phyloP scores from a whole-genome alignment of 768 basidiomycete species.

The Porpolomopsis calyptriformis region DNA sequence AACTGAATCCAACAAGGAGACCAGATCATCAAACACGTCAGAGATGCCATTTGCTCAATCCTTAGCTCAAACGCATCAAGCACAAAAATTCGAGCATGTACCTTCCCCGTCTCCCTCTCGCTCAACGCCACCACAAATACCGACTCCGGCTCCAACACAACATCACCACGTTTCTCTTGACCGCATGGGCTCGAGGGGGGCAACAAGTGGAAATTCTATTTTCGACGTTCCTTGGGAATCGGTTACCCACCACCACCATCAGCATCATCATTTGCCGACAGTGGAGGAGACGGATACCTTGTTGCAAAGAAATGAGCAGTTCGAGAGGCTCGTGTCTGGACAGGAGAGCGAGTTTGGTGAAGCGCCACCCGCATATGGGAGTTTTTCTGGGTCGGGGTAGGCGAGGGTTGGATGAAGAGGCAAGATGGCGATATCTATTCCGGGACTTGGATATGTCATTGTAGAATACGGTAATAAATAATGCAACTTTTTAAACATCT shows the following conservation, averaged over 20 bases:
- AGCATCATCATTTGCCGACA: conserved; percentile 3
- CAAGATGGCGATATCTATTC: not conserved
- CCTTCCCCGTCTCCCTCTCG: conserved; percentile 11
- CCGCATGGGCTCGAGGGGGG: too few species aligned
- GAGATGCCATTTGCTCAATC: too few species aligned
- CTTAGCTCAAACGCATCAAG: too few species aligned
- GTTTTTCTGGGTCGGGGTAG: conserved; percentile 2
- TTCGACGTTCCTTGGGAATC: not conserved
- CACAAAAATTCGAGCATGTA: conserved; percentile 27
- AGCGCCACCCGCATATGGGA: conserved; percentile 68
- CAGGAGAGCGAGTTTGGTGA: conserved; percentile 76
- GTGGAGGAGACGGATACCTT: conserved; percentile 23
- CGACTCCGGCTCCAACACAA: not conserved
- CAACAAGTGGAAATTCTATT: too few species aligned
- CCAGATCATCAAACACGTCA: too few species aligned
- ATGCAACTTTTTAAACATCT: too few species aligned
- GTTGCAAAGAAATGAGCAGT: conserved; percentile 41
- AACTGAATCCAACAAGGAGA: conserved; percentile 23
- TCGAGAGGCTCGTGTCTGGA: conserved; percentile 75
- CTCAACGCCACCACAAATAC: conserved; percentile 18
- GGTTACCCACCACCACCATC: not conserved
- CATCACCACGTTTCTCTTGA: conserved; percentile 19
- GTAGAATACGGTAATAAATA: not conserved
- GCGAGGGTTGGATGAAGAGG: not conserved
- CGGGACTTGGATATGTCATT: not conserved